These are phyloP conservation scores for Cyclotella atomus DNA, from an alignment of 108 stramenopile species.

Conservation along the genomic window DNA sequence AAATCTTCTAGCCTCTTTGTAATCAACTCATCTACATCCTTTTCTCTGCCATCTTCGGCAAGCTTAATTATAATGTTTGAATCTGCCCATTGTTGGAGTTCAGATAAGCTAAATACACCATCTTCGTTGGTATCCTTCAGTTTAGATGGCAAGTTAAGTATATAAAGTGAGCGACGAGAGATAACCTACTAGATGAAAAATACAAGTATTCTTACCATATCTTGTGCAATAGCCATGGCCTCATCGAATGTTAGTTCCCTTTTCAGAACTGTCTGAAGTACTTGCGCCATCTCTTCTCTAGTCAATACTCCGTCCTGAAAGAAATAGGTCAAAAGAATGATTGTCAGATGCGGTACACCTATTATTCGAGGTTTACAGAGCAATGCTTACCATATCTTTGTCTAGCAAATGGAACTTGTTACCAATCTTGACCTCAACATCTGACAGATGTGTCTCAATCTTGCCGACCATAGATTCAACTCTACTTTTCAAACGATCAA, in stretches of 20 bases:
- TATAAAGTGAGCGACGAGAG: conserved; percentile 1
- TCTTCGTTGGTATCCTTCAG: conserved; percentile 74
- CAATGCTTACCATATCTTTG: conserved; percentile 65
- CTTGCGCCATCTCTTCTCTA: conserved; percentile 85
- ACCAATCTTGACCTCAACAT: conserved; percentile 91
- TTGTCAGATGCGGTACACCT: not conserved
- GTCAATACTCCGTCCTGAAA: conserved; percentile 83
- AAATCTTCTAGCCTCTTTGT: conserved; percentile 44
- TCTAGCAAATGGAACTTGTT: conserved; percentile 97
- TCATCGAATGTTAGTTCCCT: conserved; percentile 79
- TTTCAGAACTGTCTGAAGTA: conserved; percentile 78
- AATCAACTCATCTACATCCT: conserved; percentile 79
- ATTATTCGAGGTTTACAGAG: not conserved
- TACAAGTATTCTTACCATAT: conserved; percentile 73
- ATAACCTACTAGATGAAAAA: no score
- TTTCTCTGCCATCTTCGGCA: conserved; percentile 86
- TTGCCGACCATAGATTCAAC: conserved; percentile 93
- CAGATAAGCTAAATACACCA: conserved; percentile 77
- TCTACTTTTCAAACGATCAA: conserved; percentile 71
- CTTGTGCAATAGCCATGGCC: conserved; percentile 78
- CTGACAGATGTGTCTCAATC: conserved; percentile 89
- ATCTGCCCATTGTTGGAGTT: conserved; percentile 82
- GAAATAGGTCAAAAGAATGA: not conserved
- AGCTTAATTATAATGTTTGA: conserved; percentile 81
- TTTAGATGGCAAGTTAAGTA: not conserved